phyloP scores from a whole-genome alignment of 1,284 basidiomycete genomes.

The Pseudozyma hubeiensis region DNA sequence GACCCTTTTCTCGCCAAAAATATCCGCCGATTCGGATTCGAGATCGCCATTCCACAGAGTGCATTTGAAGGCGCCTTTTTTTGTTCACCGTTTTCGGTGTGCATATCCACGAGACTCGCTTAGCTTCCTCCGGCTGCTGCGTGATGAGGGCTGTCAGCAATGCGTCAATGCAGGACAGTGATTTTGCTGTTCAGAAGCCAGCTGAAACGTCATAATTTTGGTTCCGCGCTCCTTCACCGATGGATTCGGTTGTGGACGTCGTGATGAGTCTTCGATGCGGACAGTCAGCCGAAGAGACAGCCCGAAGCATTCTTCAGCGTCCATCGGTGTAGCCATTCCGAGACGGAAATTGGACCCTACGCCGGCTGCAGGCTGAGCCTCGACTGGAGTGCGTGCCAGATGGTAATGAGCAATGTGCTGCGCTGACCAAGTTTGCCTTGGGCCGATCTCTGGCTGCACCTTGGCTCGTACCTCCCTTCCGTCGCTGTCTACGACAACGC shows the following conservation, averaged over 20 bases:
- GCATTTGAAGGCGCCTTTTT: background rate
- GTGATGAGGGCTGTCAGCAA: conserved; percentile 9
- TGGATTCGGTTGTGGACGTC: background rate
- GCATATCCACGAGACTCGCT: conserved; percentile 15
- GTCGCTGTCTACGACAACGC: background rate
- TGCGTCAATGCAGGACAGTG: too few species aligned
- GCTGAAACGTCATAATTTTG: background rate
- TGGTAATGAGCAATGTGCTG: too few species aligned
- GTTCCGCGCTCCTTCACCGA: conserved; percentile 10
- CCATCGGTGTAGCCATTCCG: conserved; percentile 10
- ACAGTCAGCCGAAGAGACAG: background rate
- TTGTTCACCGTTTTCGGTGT: background rate
- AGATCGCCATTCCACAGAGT: conserved; percentile 1
- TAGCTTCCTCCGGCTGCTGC: background rate
- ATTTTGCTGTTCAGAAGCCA: too few species aligned
- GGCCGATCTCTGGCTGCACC: too few species aligned
- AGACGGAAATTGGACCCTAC: background rate
- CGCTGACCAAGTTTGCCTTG: too few species aligned
- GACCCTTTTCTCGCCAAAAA: background rate
- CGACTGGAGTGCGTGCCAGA: background rate
- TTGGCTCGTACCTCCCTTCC: too few species aligned
- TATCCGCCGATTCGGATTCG: conserved; percentile 12
- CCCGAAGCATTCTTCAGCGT: background rate
- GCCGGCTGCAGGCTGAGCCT: background rate
- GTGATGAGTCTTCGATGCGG: background rate